phyloP scores from a whole-genome alignment of 1,139 yeast genomes.

The Yamadazyma membranifaciens region DNA sequence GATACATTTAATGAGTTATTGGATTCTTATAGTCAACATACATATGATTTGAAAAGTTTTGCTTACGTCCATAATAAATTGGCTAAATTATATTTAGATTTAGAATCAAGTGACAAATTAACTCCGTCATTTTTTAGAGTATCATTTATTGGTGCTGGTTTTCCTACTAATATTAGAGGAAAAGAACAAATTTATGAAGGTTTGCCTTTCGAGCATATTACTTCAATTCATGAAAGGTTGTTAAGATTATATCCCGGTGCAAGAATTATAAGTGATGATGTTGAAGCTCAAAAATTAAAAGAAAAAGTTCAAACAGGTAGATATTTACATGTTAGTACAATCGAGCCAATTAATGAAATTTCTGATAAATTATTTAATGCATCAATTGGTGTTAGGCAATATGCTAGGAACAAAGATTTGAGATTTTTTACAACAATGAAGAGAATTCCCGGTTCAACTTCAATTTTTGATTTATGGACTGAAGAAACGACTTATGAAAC shows the following conservation, averaged over 20 bases:
- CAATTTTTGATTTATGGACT: conserved; percentile 81
- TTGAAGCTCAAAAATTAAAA: conserved; percentile 53
- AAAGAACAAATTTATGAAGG: conserved; percentile 84
- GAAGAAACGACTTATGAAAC: conserved; percentile 84
- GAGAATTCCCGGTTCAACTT: conserved; percentile 72
- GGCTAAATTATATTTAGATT: conserved; percentile 63
- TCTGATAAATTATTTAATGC: conserved; percentile 47
- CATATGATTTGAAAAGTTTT: conserved; percentile 76
- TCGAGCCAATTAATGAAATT: conserved; percentile 63
- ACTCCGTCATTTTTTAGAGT: conserved; percentile 81
- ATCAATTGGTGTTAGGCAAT: conserved; percentile 62
- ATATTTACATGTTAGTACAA: conserved; percentile 69
- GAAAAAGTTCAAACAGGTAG: conserved; percentile 65
- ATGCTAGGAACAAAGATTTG: conserved; percentile 70
- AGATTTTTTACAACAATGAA: conserved; percentile 67
- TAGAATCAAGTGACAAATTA: conserved; percentile 70
- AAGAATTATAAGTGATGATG: conserved; percentile 63
- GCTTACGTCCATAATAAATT: conserved; percentile 71
- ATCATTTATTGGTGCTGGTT: conserved; percentile 80
- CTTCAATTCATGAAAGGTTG: conserved; percentile 77
- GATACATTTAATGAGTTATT: conserved; percentile 76
- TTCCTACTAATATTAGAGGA: conserved; percentile 74
- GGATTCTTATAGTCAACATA: conserved; percentile 68
- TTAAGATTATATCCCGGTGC: conserved; percentile 82
- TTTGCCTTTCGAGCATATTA: conserved; percentile 81